Base-by-base conservation (phyloP, 1,284 basidiomycete genomes). In the Tilletia indica region DNA sequence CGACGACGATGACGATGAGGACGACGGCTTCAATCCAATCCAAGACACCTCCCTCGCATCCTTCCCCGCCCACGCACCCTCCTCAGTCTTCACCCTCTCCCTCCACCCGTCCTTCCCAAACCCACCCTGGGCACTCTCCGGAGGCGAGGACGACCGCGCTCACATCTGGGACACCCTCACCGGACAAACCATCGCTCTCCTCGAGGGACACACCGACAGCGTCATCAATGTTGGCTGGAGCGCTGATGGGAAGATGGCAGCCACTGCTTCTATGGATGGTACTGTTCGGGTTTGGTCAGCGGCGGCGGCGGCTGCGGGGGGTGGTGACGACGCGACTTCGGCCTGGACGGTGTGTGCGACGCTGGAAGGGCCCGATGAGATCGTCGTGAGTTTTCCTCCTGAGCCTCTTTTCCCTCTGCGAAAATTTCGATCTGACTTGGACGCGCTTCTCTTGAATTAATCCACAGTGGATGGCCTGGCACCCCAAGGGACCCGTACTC, bases 211-310 rank as follows among this genome's bases (percentile, higher is more conserved):
- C 85, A 90, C 90, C 6, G 97, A 99, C 84, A 95, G 93, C 77
- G 93, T 99, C 56, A 91, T 91, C 3, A 88, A 88, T 68, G 89
- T 89, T 0, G 91, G 88, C 54, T 99, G 93, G 88, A 96, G 90
- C 82, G 82, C 87, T 3, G 94, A 97, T 82, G 96, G 97, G 11
- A 91, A 96, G 85, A 88, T 96, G 88, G 88, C 96, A 72, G 91
- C 96, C 14, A 97, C 94, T 0, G 96, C 94, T 21, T 95, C 96
- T 0, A 97, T 99, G 93, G 96, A 99, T 82, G 96, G 97, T 9
- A 91, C 90, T 81, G 91, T 98, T 31, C 88, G 94, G 75, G 87
- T 99, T 71, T 99, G 95, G 95, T 16, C 87, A 91, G 83, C 88
- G 73, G 68, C 74, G 70, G 34, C n/a, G 14, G 36, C 6, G 9